Evolutionary conservation across 768 basidiomycete species (phyloP).

Genomic region (Naematelia aurantialba): DNA sequence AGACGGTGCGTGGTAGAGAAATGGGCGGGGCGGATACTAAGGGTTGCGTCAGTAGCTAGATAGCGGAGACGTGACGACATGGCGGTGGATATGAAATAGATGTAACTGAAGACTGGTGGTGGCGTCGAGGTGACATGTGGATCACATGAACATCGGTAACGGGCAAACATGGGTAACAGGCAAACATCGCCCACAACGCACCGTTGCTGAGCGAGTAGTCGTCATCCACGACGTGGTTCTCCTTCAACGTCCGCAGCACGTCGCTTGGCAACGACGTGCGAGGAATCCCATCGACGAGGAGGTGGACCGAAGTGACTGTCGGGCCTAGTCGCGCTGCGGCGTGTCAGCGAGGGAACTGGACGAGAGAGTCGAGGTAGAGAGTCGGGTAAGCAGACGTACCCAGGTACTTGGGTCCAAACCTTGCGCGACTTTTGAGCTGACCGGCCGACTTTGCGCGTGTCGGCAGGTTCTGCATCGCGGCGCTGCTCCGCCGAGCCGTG

Average conservation of each 20-base stretch:
- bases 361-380: background rate
- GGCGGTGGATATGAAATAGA: no score
- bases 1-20: background rate
- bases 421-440: background rate
- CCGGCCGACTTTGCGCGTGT: background rate
- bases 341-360: no score
- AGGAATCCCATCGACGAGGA: background rate
- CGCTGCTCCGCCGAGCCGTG: background rate
- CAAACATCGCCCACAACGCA: background rate
- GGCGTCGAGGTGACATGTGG: no score
- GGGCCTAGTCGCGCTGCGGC: background rate
- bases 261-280: background rate
- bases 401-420: background rate
- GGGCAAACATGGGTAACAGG: background rate
- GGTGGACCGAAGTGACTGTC: background rate
- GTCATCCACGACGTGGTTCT: background rate
- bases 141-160: no score
- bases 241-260: background rate
- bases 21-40: constrained; percentile 1
- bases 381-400: background rate
- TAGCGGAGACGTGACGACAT: no score
- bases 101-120: no score
- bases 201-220: background rate
- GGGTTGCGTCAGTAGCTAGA: background rate
- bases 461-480: background rate